Evolutionary conservation across 371 early-diverging fungal genomes (phyloP).

Genomic region (Mucor racemosus): DNA sequence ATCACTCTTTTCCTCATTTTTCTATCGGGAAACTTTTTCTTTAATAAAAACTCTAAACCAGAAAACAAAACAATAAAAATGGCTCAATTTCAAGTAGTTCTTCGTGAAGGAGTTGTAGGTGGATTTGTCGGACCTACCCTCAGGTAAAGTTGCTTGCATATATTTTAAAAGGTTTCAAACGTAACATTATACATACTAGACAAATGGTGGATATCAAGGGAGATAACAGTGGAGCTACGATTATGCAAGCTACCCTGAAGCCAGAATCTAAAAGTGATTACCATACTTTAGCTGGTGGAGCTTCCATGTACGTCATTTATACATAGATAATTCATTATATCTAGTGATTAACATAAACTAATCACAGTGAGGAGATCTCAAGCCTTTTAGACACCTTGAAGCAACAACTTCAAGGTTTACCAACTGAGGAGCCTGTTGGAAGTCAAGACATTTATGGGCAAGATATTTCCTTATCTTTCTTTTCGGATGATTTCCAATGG

Average conservation of each 20-base stretch:
- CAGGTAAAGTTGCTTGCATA: slow-evolving; percentile 34
- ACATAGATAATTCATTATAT: neutral
- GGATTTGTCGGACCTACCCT: slow-evolving; percentile 48
- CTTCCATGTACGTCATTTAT: slow-evolving; percentile 36
- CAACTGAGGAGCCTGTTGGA: slow-evolving; percentile 49
- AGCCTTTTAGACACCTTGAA: slow-evolving; percentile 22
- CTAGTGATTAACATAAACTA: neutral
- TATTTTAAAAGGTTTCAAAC: neutral
- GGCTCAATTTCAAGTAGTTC: slow-evolving; percentile 36
- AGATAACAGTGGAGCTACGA: slow-evolving; percentile 36
- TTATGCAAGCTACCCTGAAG: slow-evolving; percentile 40
- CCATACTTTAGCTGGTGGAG: slow-evolving; percentile 28
- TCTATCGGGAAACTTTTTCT: slow-evolving; percentile 14
- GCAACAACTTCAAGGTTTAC: slow-evolving; percentile 32
- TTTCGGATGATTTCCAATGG: slow-evolving; percentile 53
- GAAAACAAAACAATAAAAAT: neutral
- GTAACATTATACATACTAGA: slow-evolving; percentile 17
- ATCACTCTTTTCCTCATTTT: slow-evolving; percentile 17
- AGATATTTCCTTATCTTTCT: slow-evolving; percentile 45
- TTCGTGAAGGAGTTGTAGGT: slow-evolving; percentile 50
- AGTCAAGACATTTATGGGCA: slow-evolving; percentile 57
- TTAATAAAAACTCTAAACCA: neutral
- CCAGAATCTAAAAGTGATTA: slow-evolving; percentile 40
- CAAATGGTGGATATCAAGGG: slow-evolving; percentile 46
- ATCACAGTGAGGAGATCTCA: slow-evolving; percentile 22